phyloP scores from a whole-genome alignment of 495 filamentous ascomycete species.

The Aspergillus biplanus region DNA sequence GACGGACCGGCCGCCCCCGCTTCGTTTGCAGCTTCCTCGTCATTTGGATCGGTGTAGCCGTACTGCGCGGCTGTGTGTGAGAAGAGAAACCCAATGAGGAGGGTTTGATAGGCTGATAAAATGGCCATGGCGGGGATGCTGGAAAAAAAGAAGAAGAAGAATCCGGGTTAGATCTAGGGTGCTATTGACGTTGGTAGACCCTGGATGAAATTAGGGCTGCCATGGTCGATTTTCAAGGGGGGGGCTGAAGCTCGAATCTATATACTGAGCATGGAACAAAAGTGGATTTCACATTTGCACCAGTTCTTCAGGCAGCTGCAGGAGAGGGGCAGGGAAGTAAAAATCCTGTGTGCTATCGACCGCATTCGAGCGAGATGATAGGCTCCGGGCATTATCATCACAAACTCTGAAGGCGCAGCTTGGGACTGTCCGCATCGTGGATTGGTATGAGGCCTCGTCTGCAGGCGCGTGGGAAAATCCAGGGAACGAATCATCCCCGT shows the following conservation, averaged over 20 bases:
- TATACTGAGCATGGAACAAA: neutral
- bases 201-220: neutral
- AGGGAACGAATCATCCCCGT: conserved; percentile 21
- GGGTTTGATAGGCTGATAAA: conserved; percentile 1
- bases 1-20: conserved; percentile 23
- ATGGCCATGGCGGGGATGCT: conserved; percentile 3
- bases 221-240: neutral
- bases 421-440: conserved; percentile 2
- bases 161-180: neutral
- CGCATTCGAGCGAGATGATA: conserved; percentile 9
- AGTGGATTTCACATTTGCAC: neutral
- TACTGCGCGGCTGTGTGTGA: conserved; percentile 19
- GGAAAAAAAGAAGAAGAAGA: neutral
- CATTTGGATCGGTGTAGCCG: conserved; percentile 14
- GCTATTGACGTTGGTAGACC: neutral
- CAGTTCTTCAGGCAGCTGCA: conserved; percentile 17
- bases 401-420: conserved; percentile 10
- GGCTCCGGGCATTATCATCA: neutral
- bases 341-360: neutral
- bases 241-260: neutral
- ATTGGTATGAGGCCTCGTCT: conserved; percentile 13
- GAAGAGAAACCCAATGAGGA: conserved; percentile 13
- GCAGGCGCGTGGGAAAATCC: conserved; percentile 13
- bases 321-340: neutral
- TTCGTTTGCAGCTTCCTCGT: conserved; percentile 19